Conservation (phyloP, 257 asterid species). For the Salvia splendens region DNA sequence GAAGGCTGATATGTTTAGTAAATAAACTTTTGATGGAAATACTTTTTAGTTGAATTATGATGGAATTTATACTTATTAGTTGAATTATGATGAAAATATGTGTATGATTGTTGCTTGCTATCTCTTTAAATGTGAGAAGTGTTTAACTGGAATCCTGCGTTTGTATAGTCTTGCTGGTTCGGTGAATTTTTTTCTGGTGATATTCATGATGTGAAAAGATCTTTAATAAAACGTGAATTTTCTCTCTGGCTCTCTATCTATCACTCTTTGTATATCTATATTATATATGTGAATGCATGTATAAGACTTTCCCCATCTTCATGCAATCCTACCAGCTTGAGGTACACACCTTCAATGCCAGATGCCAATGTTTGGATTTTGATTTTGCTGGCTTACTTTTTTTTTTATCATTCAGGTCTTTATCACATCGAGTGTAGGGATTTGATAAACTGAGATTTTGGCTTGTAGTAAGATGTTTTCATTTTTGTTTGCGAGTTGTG, state of each 20-base stretch:
- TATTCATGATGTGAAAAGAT: not conserved
- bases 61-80: not conserved
- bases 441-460: too few species aligned
- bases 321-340: too few species aligned
- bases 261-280: not conserved
- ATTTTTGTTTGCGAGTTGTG: too few species aligned
- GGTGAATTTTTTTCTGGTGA: not conserved
- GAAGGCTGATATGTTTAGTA: not conserved
- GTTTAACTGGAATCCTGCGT: not conserved
- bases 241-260: not conserved
- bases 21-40: not conserved
- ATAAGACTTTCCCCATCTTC: too few species aligned
- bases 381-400: too few species aligned
- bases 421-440: too few species aligned
- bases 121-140: not conserved
- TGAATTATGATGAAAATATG: not conserved
- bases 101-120: not conserved
- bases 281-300: too few species aligned
- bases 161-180: constrained; percentile 5
- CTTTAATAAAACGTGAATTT: not conserved
- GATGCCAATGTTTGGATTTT: too few species aligned
- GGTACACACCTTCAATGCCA: too few species aligned
- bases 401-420: too few species aligned
- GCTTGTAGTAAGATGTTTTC: too few species aligned
- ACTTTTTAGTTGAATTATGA: not conserved